phyloP scores from a whole-genome alignment of 2,329 filamentous ascomycete species.

The Ascocoryne sarcoides region DNA sequence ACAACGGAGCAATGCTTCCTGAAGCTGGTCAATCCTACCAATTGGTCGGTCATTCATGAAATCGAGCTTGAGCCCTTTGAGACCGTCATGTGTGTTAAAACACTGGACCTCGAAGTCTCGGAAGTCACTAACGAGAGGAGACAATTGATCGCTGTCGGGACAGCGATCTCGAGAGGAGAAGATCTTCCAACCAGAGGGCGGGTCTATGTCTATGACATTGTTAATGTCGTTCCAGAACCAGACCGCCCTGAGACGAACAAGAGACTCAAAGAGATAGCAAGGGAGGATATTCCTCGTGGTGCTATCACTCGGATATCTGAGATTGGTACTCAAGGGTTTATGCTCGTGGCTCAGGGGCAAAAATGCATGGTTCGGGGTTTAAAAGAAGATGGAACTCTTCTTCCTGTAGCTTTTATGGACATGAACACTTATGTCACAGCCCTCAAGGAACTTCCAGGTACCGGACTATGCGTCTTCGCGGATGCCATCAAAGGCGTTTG shows the following conservation, averaged over 20 bases:
- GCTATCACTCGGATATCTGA: constrained; percentile 81
- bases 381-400: constrained; percentile 85
- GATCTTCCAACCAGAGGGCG: constrained; percentile 79
- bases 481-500: constrained; percentile 91
- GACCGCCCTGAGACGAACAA: constrained; percentile 77
- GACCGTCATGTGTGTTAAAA: constrained; percentile 71
- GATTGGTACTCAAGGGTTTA: constrained; percentile 77
- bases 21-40: constrained; percentile 69
- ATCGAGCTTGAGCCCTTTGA: constrained; percentile 67
- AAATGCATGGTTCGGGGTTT: constrained; percentile 96
- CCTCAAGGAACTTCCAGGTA: constrained; percentile 74
- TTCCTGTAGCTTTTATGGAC: constrained; percentile 95
- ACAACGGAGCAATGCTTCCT: constrained; percentile 62
- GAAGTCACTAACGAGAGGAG: constrained; percentile 83
- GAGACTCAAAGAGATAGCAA: constrained; percentile 75
- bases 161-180: constrained; percentile 78
- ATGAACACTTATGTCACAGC: constrained; percentile 89
- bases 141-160: constrained; percentile 76
- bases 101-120: constrained; percentile 78
- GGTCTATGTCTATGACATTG: constrained; percentile 86
- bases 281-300: constrained; percentile 85
- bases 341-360: constrained; percentile 86
- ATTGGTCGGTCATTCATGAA: constrained; percentile 70
- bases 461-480: constrained; percentile 77
- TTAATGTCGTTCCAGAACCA: constrained; percentile 83